phyloP scores from a whole-genome alignment of 2,329 filamentous ascomycete genomes.

The Botrytis tulipae region DNA sequence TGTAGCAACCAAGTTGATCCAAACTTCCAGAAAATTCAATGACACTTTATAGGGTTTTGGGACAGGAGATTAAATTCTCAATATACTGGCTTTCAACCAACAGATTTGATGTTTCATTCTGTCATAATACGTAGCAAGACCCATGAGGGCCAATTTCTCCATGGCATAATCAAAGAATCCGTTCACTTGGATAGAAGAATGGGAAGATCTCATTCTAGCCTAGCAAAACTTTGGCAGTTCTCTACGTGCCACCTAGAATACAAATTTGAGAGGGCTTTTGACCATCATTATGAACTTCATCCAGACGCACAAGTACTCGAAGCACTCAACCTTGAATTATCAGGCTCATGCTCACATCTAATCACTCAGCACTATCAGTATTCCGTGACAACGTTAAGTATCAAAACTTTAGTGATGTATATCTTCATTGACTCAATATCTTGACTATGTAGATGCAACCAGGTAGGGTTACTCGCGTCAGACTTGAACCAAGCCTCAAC shows the following conservation, averaged over 20 bases:
- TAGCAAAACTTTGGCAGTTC: constrained; percentile 14
- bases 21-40: constrained; percentile 5
- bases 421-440: constrained; percentile 22
- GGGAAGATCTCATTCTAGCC: neutral
- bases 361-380: neutral
- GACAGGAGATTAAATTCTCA: neutral
- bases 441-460: constrained; percentile 14
- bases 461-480: neutral
- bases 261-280: constrained; percentile 4
- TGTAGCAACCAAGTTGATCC: constrained; percentile 4
- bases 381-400: neutral
- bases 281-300: constrained; percentile 12
- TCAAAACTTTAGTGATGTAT: constrained; percentile 18
- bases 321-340: constrained; percentile 23
- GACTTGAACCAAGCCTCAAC: neutral
- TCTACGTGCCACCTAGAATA: neutral
- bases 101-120: constrained; percentile 20
- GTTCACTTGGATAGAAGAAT: constrained; percentile 11
- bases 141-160: neutral
- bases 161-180: neutral
- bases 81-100: neutral
- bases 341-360: constrained; percentile 21
- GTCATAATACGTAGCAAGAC: constrained; percentile 14
- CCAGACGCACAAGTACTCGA: constrained; percentile 13
- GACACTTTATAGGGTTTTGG: constrained; percentile 12